Percentiles rank a stretch among this genome's conserved stretches.
These are phyloP conservation scores for Trichoderma reesei DNA, from an alignment of 495 filamentous ascomycete genomes.

Conservation along the genomic window DNA sequence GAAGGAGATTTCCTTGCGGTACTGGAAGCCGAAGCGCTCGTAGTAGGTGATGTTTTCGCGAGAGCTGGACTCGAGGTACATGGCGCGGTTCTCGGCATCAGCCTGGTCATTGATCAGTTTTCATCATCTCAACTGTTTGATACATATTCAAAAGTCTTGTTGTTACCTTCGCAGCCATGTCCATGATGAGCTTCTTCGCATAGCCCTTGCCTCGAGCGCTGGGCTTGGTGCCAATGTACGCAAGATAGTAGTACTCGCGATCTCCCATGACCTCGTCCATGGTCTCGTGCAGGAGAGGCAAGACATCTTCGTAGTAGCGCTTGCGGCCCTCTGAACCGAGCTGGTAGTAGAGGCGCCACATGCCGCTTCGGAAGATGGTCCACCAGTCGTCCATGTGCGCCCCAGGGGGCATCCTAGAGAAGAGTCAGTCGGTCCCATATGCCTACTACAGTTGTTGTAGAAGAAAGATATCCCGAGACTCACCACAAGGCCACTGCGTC, in stretches of 20 bases:
- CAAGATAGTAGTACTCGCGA: constrained; percentile 61
- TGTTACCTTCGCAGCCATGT: constrained; percentile 49
- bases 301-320: constrained; percentile 67
- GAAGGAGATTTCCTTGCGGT: constrained; percentile 48
- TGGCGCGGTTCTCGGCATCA: constrained; percentile 50
- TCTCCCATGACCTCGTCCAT: constrained; percentile 56
- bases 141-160: constrained; percentile 19
- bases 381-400: constrained; percentile 60
- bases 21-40: constrained; percentile 57
- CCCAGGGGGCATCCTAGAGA: constrained; percentile 63
- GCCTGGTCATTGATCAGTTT: constrained; percentile 34
- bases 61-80: constrained; percentile 71
- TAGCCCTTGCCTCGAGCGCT: constrained; percentile 57
- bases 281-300: constrained; percentile 64
- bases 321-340: constrained; percentile 57
- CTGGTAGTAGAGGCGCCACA: constrained; percentile 63
- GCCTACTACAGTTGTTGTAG: neutral
- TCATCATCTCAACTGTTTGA: neutral
- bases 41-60: constrained; percentile 57
- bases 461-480: constrained; percentile 23
- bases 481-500: constrained; percentile 72
- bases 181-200: constrained; percentile 54
- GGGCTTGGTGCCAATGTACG: constrained; percentile 67
- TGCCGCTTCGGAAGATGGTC: constrained; percentile 59
- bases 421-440: neutral